Base-by-base conservation (phyloP, 352 stramenopile genomes). In the Pythium grandisporangium region DNA sequence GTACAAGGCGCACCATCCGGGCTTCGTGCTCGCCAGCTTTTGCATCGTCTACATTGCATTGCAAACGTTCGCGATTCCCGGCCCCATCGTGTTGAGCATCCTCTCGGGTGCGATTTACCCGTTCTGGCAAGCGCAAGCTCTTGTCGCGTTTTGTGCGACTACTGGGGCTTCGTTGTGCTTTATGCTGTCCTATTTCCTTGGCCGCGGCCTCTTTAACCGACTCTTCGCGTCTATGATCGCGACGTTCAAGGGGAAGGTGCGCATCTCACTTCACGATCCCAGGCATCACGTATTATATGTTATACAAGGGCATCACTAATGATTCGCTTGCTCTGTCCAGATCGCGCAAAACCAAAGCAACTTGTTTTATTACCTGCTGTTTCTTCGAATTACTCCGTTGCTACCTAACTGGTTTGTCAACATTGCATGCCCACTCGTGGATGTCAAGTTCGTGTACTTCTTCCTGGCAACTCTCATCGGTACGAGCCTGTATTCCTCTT, bases 401-500 rank as follows among this genome's bases (percentile, higher is more conserved):
- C 49, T 95, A 42, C 82, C 82, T 13, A 95, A 95, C 59, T 95
- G 82, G 82, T 93, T 93, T 39, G 78, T 95, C 46, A 95, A 95
- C 48, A 85, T 95, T 29, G 79, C 79, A 21, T 90, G 73, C 26
- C 82, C 82, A 26, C 61, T 95, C 1, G 82, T 95, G 0, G 78
- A 72, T 32, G 78, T 95, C 32, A 65, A 74, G 37, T 88, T 92
- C 58, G 77, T 78, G 47, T 80, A 87, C 36, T 95, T 95, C 39
- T 86, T 88, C 53, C 42, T 86, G 26, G 82, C 77, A 3, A 93
- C 82, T 20, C 51, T 93, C 2, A 72, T 95, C 34, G 82, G 81
- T 61, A 17, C 11, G 27, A 41, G 24, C 21, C 27, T n/a, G n/a
- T n/a, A n/a, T n/a, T n/a, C n/a, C n/a, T n/a, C n/a, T n/a, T 1